Percentiles rank a stretch among this genome's conserved stretches.
Evolutionary conservation across 148 eudicot genomes (phyloP).

Genomic region (Rhododendron molle): DNA sequence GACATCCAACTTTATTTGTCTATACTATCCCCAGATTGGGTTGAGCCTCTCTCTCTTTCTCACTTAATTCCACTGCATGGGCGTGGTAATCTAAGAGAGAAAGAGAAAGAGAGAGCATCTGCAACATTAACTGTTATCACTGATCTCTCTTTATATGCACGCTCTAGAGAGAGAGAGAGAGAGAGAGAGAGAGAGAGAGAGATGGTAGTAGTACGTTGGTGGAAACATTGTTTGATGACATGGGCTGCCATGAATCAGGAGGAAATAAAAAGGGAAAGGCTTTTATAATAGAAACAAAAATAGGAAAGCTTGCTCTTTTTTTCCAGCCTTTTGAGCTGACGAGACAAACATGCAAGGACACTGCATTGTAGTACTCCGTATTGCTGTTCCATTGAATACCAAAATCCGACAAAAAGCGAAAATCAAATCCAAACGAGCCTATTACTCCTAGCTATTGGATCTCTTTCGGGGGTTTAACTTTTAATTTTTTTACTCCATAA

Average conservation of each 20-base stretch:
- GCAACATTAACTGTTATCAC: conserved; percentile 9
- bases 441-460: not conserved
- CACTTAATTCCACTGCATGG: conserved; percentile 11
- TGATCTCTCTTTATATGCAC: not conserved
- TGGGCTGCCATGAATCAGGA: not conserved
- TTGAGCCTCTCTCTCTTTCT: not conserved
- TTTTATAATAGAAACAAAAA: not conserved
- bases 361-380: not conserved
- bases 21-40: not conserved
- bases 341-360: conserved; percentile 29
- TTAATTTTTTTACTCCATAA: too few species aligned
- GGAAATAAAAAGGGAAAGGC: not conserved
- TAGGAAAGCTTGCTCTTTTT: not conserved
- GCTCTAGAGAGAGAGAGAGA: not conserved
- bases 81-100: conserved; percentile 50
- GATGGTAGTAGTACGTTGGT: too few species aligned
- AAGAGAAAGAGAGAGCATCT: conserved; percentile 1
- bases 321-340: conserved; percentile 16
- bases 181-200: not conserved
- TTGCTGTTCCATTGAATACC: not conserved
- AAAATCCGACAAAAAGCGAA: not conserved
- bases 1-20: not conserved
- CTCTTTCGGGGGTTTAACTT: not conserved
- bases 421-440: not conserved
- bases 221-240: not conserved